Base-by-base conservation (phyloP, 148 eudicot genomes). In the Rheum nobile region DNA sequence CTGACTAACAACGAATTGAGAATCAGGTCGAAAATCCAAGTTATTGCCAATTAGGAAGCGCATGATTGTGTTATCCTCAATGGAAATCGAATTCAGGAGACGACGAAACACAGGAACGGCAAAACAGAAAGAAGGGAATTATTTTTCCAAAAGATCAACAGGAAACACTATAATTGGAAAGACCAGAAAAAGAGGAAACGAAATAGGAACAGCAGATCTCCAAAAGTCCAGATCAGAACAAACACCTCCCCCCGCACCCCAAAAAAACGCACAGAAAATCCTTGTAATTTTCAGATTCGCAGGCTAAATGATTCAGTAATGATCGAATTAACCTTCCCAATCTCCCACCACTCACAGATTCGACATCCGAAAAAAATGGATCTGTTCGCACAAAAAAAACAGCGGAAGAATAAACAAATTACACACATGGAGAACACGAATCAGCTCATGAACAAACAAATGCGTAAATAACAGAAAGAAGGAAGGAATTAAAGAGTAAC, bases 151-250 rank as follows among this genome's bases (percentile, higher is more conserved):
- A n/a, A 17, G 17, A 48, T 48, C n/a, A 48, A 21, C 57, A 50
- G 57, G 57, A 50, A 21, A 50, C 57, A 50, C 57, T 21, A 8
- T n/a, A 50, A 50, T n/a, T 21, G 57, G 26, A 48, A 48, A 48
- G 54, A n/a, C 2, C 54, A 48, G 21, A 48, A 16, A 48, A 54
- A 54, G 29, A 24, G n/a, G 29, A 8, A 54, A 24, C 63, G 63
- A 54, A 54, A 54, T 10, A 28, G 67, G 67, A 29, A 61, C 19
- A 61, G 17, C 37, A 61, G 68, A 61, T 61, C 68, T 31, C 37
- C 68, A 61, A 61, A 61, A 61, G 38, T 61, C n/a, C n/a, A 61
- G 68, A 61, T 61, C 37, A 61, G 68, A 61, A 61, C 68, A 61
- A 14, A 14, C 35, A 31, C 68, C 65, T 24, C 14, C 16, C 2